Conservation (phyloP, 2,329 filamentous ascomycete species). For the Chaetomiaceae sp. region DNA sequence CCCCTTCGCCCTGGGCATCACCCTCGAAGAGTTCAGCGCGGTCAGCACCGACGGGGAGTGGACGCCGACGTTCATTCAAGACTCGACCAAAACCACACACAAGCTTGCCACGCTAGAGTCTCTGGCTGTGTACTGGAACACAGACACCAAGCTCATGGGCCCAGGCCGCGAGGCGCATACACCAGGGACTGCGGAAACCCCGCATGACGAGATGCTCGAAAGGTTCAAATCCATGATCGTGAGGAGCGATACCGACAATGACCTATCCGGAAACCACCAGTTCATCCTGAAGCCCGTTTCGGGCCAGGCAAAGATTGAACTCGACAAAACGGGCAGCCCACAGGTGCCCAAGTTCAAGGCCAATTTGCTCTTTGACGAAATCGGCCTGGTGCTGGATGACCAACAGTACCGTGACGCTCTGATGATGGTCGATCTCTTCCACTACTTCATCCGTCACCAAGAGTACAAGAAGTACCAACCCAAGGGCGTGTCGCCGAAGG, state of each 20-base stretch:
- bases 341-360: slow-evolving; percentile 84
- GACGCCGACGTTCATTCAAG: slow-evolving; percentile 94
- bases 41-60: slow-evolving; percentile 93
- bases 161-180: slow-evolving; percentile 69
- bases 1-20: slow-evolving; percentile 88
- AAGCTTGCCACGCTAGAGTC: slow-evolving; percentile 90
- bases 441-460: slow-evolving; percentile 96
- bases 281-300: slow-evolving; percentile 96
- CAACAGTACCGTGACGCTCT: slow-evolving; percentile 94
- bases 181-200: slow-evolving; percentile 54
- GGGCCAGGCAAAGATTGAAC: slow-evolving; percentile 87
- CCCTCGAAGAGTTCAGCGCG: slow-evolving; percentile 92
- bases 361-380: slow-evolving; percentile 89
- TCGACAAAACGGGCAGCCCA: slow-evolving; percentile 84
- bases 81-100: slow-evolving; percentile 76
- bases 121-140: slow-evolving; percentile 96
- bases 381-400: slow-evolving; percentile 95
- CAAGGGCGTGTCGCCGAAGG: slow-evolving; percentile 72
- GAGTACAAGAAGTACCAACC: slow-evolving; percentile 94
- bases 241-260: slow-evolving; percentile 59
- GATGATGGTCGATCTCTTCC: slow-evolving; percentile 98
- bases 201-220: slow-evolving; percentile 71
- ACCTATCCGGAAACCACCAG: slow-evolving; percentile 58
- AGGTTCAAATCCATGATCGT: slow-evolving; percentile 77
- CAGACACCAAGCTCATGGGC: slow-evolving; percentile 78